Evolutionary conservation across 139 green algal species (phyloP), one percentile per base, ranked within the genome.

Genomic region (Tetraselmis chui): DNA sequence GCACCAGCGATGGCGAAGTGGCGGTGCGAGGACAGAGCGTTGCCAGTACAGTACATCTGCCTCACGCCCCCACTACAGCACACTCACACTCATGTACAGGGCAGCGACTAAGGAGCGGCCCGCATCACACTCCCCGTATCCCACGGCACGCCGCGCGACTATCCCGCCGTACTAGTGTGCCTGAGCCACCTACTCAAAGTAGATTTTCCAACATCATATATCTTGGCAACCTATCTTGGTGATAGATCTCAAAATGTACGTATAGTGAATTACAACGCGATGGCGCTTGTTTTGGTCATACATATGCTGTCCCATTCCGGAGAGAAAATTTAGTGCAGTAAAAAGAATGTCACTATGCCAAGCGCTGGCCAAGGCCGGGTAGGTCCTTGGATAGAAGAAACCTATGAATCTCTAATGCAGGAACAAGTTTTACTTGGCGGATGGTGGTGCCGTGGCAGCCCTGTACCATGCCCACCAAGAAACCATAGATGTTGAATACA

Each of bases 171-270:
- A 18, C 45, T 18, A 67, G 45, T 25, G 45, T 67, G 45, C 45
- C 45, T 67, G 45, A 67, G 45, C 45, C 45, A 67, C 45, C 45
- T 67, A 67, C 45, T 67, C 45, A 67, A 67, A 67, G 45, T 67
- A 67, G 45, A 67, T 67, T 67, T 67, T 67, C 45, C 45, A 67
- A 67, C 45, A 67, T 67, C 45, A 67, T 67, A 67, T 67, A 67
- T 67, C 45, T 67, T 67, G 45, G 45, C 45, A 67, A 67, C 45
- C 45, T 67, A 25, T 67, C 45, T n/a, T n/a, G n/a, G n/a, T 67
- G 45, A 67, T 67, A 67, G 45, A 67, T 67, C 45, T 67, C 45
- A 67, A 67, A 67, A 67, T 25, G 45, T 67, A 67, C n/a, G n/a
- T n/a, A n/a, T n/a, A n/a, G n/a, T n/a, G n/a, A n/a, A n/a, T n/a